phyloP scores from a whole-genome alignment of 2,329 filamentous ascomycete genomes.

The Hypomyces perniciosus region DNA sequence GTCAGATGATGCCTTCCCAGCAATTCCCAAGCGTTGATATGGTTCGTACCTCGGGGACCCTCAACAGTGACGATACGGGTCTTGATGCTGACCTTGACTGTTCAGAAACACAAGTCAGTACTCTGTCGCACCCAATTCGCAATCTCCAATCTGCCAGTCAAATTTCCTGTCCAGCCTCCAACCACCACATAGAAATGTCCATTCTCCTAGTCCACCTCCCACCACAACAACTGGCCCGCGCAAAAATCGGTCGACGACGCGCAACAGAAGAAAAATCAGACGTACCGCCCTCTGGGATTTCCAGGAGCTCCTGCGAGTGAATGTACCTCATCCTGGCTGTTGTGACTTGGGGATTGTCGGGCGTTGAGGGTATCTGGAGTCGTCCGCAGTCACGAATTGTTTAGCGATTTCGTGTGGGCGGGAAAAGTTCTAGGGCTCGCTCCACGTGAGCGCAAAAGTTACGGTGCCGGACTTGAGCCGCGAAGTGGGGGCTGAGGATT shows the following conservation, averaged over 20 bases:
- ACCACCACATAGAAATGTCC: neutral
- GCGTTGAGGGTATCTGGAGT: constrained; percentile 35
- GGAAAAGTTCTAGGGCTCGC: constrained; percentile 40
- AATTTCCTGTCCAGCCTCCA: neutral
- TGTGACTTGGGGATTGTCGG: constrained; percentile 40
- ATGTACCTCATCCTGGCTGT: constrained; percentile 98
- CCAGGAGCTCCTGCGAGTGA: constrained; percentile 92
- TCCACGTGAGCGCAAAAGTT: constrained; percentile 31
- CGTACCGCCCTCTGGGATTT: constrained; percentile 95
- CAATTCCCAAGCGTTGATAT: constrained; percentile 1
- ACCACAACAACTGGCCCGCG: neutral
- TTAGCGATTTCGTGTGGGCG: constrained; percentile 38
- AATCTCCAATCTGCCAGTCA: neutral
- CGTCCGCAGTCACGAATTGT: constrained; percentile 32
- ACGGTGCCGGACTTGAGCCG: constrained; percentile 22
- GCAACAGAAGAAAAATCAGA: constrained; percentile 28
- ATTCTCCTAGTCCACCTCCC: neutral
- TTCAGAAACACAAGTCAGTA: constrained; percentile 29
- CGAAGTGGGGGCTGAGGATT: neutral
- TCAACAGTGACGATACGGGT: constrained; percentile 94
- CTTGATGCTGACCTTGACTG: constrained; percentile 98
- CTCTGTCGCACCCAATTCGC: constrained; percentile 11
- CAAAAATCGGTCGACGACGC: neutral
- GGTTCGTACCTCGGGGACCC: constrained; percentile 75
- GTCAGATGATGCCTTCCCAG: constrained; percentile 11